A percentile compares a stretch with the other conserved stretches of the same genome.
Evolutionary conservation across 257 asterid genomes (phyloP).

Genomic region (Pogostemon cablin): DNA sequence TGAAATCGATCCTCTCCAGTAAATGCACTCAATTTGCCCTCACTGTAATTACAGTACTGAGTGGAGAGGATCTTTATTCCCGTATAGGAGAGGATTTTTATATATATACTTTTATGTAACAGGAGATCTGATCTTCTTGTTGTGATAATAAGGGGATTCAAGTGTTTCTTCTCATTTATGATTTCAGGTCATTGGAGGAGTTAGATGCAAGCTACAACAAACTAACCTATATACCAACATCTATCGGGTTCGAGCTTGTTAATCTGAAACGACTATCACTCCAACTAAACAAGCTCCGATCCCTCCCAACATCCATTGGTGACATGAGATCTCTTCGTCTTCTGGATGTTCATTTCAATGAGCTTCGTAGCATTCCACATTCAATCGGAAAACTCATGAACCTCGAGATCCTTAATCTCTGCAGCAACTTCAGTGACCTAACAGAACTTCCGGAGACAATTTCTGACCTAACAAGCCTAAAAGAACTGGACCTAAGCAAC

Average conservation of each 20-base stretch:
- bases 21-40: too few relatives aligned
- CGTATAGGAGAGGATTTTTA: too few relatives aligned
- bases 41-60: too few relatives aligned
- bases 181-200: conserved; percentile 73
- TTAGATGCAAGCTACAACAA: conserved; percentile 77
- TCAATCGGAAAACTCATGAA: conserved; percentile 64
- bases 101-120: too few relatives aligned
- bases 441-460: conserved; percentile 70
- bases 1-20: too few relatives aligned
- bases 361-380: conserved; percentile 64
- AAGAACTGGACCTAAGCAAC: conserved; percentile 86
- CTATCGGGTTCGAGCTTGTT: conserved; percentile 66
- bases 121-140: too few relatives aligned
- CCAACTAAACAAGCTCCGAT: conserved; percentile 77
- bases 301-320: conserved; percentile 78
- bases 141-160: too few relatives aligned
- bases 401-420: conserved; percentile 66
- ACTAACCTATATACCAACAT: conserved; percentile 84
- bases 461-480: conserved; percentile 65
- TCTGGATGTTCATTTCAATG: conserved; percentile 73
- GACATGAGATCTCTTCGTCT: conserved; percentile 66
- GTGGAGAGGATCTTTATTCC: too few relatives aligned
- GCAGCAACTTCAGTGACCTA: conserved; percentile 85
- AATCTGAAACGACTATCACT: conserved; percentile 57
- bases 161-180: background rate